Evolutionary conservation across 768 basidiomycete genomes (phyloP).

Genomic region (Leccinum boreale): DNA sequence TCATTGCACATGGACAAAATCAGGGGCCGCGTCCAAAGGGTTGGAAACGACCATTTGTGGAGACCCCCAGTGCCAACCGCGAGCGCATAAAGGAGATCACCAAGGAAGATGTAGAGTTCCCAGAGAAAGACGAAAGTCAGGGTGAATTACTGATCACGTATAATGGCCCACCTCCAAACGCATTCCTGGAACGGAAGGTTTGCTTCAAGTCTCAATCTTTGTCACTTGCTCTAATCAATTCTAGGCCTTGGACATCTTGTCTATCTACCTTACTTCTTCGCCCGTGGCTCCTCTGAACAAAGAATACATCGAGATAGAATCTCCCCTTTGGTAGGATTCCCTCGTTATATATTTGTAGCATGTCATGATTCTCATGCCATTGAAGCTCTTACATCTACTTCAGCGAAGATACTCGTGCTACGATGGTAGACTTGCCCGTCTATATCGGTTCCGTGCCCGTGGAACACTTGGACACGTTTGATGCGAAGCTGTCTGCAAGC

Average conservation of each 20-base stretch:
- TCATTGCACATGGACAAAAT: slow-evolving; percentile 72
- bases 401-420: slow-evolving; percentile 70
- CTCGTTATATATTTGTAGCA: not conserved
- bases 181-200: slow-evolving; percentile 72
- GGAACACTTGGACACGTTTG: slow-evolving; percentile 72
- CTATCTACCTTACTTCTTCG: slow-evolving; percentile 86
- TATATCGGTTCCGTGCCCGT: slow-evolving; percentile 83
- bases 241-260: slow-evolving; percentile 81
- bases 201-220: slow-evolving; percentile 2
- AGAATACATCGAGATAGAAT: slow-evolving; percentile 88
- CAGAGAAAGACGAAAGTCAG: slow-evolving; percentile 94
- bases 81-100: slow-evolving; percentile 49
- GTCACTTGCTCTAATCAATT: slow-evolving; percentile 2
- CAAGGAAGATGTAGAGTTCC: slow-evolving; percentile 80
- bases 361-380: slow-evolving; percentile 10
- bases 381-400: slow-evolving; percentile 83
- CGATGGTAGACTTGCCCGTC: slow-evolving; percentile 67
- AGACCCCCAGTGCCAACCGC: slow-evolving; percentile 73
- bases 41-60: slow-evolving; percentile 94
- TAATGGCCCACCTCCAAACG: slow-evolving; percentile 71
- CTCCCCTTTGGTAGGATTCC: slow-evolving; percentile 72
- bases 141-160: slow-evolving; percentile 81
- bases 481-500: slow-evolving; percentile 61
- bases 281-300: slow-evolving; percentile 81
- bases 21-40: slow-evolving; percentile 66